Evolutionary conservation across 306 rosid species (phyloP).

Genomic region (Acacia crassicarpa): DNA sequence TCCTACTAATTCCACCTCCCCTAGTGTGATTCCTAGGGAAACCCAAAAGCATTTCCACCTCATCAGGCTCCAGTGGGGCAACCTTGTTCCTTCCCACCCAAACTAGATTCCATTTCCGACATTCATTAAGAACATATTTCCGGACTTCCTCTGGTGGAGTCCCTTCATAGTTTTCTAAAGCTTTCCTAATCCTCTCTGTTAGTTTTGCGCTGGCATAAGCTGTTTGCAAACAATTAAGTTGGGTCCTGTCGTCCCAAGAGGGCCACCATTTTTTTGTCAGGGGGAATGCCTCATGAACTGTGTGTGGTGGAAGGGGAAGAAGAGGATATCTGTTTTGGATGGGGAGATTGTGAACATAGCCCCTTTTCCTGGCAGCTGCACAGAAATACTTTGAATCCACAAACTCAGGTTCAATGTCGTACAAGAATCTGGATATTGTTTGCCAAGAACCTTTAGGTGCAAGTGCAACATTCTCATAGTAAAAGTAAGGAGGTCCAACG

Average conservation of each 20-base stretch:
- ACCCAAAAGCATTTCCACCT: constrained; percentile 84
- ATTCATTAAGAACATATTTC: constrained; percentile 65
- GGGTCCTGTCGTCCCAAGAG: constrained; percentile 74
- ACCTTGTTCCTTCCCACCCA: constrained; percentile 98
- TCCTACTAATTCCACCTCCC: constrained; percentile 97
- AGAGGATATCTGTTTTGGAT: constrained; percentile 71
- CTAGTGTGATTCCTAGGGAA: constrained; percentile 95
- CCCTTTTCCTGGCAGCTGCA: constrained; percentile 94
- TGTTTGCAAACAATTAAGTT: constrained; percentile 84
- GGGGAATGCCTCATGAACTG: constrained; percentile 79
- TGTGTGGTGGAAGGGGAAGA: constrained; percentile 74
- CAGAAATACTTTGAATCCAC: constrained; percentile 89
- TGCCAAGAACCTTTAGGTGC: constrained; percentile 97
- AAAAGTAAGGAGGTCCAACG: constrained; percentile 88
- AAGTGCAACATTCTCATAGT: constrained; percentile 93
- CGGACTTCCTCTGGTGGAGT: constrained; percentile 61
- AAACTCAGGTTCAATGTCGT: constrained; percentile 84
- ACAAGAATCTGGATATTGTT: constrained; percentile 78
- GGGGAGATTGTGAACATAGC: constrained; percentile 92
- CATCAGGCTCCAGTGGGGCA: constrained; percentile 95
- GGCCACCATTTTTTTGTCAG: constrained; percentile 96
- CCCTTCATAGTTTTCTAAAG: constrained; percentile 57
- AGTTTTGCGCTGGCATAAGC: constrained; percentile 69
- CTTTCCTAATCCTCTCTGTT: constrained; percentile 74
- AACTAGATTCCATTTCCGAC: constrained; percentile 92